Evolutionary conservation across 129 eudicot genomes (phyloP).

Genomic region (Flaveria robusta): DNA sequence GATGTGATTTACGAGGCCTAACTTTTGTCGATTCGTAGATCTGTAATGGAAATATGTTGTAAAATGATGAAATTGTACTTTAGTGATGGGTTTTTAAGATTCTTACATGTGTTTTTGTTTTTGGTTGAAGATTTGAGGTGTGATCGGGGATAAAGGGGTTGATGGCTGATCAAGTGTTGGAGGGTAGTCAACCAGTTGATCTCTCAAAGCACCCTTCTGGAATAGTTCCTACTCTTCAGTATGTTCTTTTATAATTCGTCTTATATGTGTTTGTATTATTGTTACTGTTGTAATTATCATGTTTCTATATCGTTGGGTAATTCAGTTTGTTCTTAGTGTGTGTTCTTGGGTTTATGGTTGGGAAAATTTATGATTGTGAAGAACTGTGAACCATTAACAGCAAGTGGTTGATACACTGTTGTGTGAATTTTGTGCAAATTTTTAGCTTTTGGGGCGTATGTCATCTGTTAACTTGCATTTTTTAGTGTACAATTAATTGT

Average conservation of each 20-base stretch:
- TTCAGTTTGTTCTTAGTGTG: neutral
- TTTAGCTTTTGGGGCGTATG: constrained; percentile 7
- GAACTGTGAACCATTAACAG: neutral
- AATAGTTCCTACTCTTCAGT: constrained; percentile 92
- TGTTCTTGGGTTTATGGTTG: constrained; percentile 6
- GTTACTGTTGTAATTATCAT: neutral
- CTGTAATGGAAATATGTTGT: neutral
- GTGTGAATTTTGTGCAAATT: neutral
- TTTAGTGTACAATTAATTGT: neutral
- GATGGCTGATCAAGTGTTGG: constrained; percentile 79
- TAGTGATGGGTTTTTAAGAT: neutral
- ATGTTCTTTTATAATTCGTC: constrained; percentile 26
- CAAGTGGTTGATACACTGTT: neutral
- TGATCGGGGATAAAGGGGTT: constrained; percentile 1
- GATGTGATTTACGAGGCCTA: neutral
- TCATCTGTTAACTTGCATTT: neutral
- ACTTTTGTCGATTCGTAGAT: neutral
- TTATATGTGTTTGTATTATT: neutral
- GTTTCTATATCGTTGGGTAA: neutral
- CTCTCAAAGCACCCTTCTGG: constrained; percentile 89
- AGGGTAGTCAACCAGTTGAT: constrained; percentile 88
- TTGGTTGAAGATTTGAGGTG: constrained; percentile 8
- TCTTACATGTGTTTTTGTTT: constrained; percentile 15
- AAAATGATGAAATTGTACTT: neutral
- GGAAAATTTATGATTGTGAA: neutral